Conservation (phyloP, 2,329 filamentous ascomycete species). For the Xylariaceae sp. region DNA sequence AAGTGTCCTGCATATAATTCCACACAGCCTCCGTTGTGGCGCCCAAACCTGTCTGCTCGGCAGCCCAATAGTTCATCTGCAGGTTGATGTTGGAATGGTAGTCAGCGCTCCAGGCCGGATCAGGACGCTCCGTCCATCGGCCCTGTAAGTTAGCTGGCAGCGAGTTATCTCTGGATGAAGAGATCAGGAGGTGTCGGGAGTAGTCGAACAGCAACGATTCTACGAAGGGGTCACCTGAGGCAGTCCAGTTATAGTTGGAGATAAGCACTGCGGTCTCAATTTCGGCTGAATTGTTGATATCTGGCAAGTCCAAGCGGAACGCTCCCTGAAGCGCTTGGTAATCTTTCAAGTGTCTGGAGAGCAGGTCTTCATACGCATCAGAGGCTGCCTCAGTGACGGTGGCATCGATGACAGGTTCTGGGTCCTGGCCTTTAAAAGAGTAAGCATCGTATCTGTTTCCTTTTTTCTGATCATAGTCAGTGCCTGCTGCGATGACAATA, state of each 20-base stretch:
- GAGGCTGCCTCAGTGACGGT: conserved; percentile 31
- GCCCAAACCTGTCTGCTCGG: conserved; percentile 47
- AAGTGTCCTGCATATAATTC: conserved; percentile 49
- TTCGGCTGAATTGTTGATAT: conserved; percentile 36
- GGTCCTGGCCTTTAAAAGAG: conserved; percentile 46
- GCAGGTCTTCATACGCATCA: conserved; percentile 32
- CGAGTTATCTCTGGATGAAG: conserved; percentile 45
- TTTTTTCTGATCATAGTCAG: conserved; percentile 46
- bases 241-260: conserved; percentile 29
- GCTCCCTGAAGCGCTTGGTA: conserved; percentile 35
- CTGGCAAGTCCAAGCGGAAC: conserved; percentile 43
- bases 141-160: conserved; percentile 55
- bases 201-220: conserved; percentile 50
- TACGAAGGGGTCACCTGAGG: conserved; percentile 45
- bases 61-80: conserved; percentile 57
- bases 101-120: conserved; percentile 47
- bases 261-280: conserved; percentile 36
- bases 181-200: conserved; percentile 49
- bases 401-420: conserved; percentile 35
- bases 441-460: conserved; percentile 41
- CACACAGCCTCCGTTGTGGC: conserved; percentile 43
- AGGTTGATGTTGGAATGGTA: conserved; percentile 57
- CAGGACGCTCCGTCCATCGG: conserved; percentile 43
- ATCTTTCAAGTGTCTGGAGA: conserved; percentile 37
- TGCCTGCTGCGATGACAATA: conserved; percentile 41